Conservation (phyloP, 2,329 filamentous ascomycete genomes). For the Colletotrichum gigasporum region DNA sequence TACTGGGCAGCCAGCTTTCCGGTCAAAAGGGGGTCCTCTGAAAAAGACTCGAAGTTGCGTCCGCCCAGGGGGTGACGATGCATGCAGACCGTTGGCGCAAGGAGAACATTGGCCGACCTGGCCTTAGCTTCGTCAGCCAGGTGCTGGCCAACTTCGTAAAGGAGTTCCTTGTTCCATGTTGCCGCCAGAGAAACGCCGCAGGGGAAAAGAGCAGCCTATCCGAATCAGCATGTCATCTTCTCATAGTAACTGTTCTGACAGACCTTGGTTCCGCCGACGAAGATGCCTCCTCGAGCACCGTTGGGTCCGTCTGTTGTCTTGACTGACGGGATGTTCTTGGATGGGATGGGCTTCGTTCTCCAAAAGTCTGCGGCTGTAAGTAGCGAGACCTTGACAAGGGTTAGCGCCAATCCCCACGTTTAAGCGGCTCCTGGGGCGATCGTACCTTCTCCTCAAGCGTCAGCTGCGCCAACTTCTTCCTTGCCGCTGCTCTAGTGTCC, state of each 20-base stretch:
- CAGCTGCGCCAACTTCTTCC: conserved; percentile 60
- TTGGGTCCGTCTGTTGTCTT: conserved; percentile 78
- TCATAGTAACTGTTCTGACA: conserved; percentile 27
- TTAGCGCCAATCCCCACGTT: not conserved
- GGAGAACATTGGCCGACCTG: conserved; percentile 76
- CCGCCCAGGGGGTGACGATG: conserved; percentile 86
- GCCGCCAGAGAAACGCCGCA: conserved; percentile 82
- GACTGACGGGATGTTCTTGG: conserved; percentile 70
- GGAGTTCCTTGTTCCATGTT: conserved; percentile 79
- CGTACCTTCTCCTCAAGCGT: conserved; percentile 67
- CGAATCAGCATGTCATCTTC: not conserved
- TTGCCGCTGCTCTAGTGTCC: conserved; percentile 52
- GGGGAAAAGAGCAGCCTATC: conserved; percentile 78
- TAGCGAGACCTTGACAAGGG: conserved; percentile 58
- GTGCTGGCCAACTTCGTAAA: conserved; percentile 75
- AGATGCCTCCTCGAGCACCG: conserved; percentile 73
- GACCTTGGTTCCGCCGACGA: conserved; percentile 73
- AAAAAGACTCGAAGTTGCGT: conserved; percentile 87
- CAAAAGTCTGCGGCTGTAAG: conserved; percentile 74
- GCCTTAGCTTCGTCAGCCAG: conserved; percentile 78
- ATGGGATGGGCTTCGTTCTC: conserved; percentile 72
- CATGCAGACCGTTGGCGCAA: conserved; percentile 83
- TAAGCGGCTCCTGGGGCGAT: not conserved
- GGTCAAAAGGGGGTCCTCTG: conserved; percentile 82
- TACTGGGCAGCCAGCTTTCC: conserved; percentile 78